Conservation (phyloP, 2,329 filamentous ascomycete species). For the Blastomyces gilchristii region DNA sequence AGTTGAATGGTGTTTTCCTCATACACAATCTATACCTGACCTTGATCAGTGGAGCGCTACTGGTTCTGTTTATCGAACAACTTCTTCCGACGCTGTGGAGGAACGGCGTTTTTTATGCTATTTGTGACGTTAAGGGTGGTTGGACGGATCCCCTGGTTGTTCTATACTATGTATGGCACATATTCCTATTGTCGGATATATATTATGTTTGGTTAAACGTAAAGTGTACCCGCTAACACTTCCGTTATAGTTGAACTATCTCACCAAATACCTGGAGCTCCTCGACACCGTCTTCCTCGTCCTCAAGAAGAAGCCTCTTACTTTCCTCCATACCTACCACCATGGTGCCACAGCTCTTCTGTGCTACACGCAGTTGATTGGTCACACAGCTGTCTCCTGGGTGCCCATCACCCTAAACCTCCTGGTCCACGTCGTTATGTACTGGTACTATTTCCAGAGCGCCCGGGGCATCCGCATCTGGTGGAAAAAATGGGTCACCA, state of each 20-base stretch:
- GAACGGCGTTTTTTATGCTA: constrained; percentile 70
- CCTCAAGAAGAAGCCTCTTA: constrained; percentile 94
- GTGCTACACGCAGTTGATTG: constrained; percentile 87
- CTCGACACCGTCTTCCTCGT: constrained; percentile 88
- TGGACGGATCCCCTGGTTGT: constrained; percentile 84
- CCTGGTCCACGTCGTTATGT: constrained; percentile 88
- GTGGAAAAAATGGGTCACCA: constrained; percentile 98
- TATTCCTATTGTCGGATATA: neutral
- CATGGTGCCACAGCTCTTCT: constrained; percentile 85
- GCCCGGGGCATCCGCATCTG: constrained; percentile 82
- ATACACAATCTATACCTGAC: constrained; percentile 89
- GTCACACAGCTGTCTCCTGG: constrained; percentile 81
- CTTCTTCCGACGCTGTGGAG: constrained; percentile 68
- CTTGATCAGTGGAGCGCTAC: constrained; percentile 60
- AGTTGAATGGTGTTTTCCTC: constrained; percentile 74
- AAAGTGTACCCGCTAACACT: constrained; percentile 29
- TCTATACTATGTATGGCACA: constrained; percentile 70
- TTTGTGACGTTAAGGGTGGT: constrained; percentile 60
- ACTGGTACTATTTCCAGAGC: constrained; percentile 98
- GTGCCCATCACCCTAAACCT: constrained; percentile 80
- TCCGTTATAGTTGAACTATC: constrained; percentile 64
- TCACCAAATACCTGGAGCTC: constrained; percentile 88
- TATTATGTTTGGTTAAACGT: neutral
- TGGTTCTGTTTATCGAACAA: constrained; percentile 76
- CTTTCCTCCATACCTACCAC: constrained; percentile 95